These are phyloP conservation scores for Exophiala xenobiotica DNA, from an alignment of 2,329 filamentous ascomycete genomes.

Conservation along the genomic window DNA sequence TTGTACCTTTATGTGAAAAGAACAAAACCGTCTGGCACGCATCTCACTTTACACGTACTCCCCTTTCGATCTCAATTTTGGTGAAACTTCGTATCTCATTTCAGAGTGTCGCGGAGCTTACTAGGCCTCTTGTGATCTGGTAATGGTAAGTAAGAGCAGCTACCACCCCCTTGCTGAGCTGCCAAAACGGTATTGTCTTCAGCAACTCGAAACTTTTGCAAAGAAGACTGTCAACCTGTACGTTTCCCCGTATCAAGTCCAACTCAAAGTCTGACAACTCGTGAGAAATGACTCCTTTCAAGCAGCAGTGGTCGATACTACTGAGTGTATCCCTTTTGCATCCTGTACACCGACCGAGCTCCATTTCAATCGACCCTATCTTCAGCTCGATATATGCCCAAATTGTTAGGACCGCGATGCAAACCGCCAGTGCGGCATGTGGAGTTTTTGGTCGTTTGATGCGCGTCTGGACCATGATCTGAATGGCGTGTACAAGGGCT, in stretches of 20 bases:
- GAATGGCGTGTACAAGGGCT: background rate
- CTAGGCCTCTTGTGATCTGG: background rate
- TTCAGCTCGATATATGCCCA: conserved; percentile 4
- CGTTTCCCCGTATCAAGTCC: conserved; percentile 1
- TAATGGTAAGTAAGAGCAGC: background rate
- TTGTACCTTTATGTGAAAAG: too few relatives aligned
- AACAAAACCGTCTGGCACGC: too few relatives aligned
- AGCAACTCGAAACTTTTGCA: background rate
- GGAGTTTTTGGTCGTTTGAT: background rate
- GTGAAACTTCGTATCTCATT: too few relatives aligned
- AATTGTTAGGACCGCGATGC: background rate
- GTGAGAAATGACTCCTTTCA: background rate
- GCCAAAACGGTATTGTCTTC: background rate
- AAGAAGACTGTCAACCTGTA: background rate
- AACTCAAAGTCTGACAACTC: conserved; percentile 5
- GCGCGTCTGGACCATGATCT: background rate
- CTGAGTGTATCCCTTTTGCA: background rate
- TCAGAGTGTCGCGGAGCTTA: too few relatives aligned
- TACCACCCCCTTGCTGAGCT: background rate
- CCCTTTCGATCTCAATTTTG: too few relatives aligned
- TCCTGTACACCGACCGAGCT: conserved; percentile 1
- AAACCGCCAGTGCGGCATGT: background rate
- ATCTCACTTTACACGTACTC: too few relatives aligned
- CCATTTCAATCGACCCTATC: background rate
- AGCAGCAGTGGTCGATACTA: conserved; percentile 3